These are phyloP conservation scores for Hyphodiscus hymeniophilus DNA, from an alignment of 495 filamentous ascomycete species.

Conservation along the genomic window DNA sequence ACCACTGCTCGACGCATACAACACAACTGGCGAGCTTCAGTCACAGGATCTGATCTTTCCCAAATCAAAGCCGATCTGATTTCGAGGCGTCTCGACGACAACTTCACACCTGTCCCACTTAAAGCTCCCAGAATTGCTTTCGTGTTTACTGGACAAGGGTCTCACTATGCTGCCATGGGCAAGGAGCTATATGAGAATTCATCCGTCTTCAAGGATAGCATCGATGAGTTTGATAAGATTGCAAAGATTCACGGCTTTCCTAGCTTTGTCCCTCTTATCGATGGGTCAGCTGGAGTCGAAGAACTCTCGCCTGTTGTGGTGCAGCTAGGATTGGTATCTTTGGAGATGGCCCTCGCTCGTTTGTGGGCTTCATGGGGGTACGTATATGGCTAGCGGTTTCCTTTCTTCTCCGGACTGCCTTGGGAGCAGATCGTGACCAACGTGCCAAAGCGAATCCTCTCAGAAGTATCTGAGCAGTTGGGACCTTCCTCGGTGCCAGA, in stretches of 20 bases:
- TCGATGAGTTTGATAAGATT: conserved; percentile 63
- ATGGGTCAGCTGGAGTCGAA: conserved; percentile 47
- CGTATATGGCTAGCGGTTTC: no score
- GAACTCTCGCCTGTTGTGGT: conserved; percentile 65
- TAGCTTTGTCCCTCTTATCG: conserved; percentile 58
- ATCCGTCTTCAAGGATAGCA: conserved; percentile 58
- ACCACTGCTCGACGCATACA: conserved; percentile 82
- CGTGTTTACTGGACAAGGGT: conserved; percentile 64
- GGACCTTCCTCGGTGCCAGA: no score
- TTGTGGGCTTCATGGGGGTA: conserved; percentile 78
- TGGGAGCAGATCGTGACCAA: no score
- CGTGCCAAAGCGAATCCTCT: no score
- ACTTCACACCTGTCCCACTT: conserved; percentile 34
- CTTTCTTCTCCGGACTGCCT: no score
- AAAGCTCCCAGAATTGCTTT: conserved; percentile 45
- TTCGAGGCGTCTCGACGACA: conserved; percentile 32
- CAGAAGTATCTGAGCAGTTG: no score
- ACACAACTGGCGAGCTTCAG: conserved; percentile 62
- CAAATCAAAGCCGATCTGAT: conserved; percentile 34
- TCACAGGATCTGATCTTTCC: conserved; percentile 43
- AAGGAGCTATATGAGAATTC: conserved; percentile 59
- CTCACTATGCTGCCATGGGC: conserved; percentile 59
- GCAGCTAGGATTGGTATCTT: conserved; percentile 67
- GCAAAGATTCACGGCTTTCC: conserved; percentile 62
- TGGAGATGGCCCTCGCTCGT: conserved; percentile 79